Evolutionary conservation across 257 asterid genomes (phyloP).

Genomic region (Solanum okadae): DNA sequence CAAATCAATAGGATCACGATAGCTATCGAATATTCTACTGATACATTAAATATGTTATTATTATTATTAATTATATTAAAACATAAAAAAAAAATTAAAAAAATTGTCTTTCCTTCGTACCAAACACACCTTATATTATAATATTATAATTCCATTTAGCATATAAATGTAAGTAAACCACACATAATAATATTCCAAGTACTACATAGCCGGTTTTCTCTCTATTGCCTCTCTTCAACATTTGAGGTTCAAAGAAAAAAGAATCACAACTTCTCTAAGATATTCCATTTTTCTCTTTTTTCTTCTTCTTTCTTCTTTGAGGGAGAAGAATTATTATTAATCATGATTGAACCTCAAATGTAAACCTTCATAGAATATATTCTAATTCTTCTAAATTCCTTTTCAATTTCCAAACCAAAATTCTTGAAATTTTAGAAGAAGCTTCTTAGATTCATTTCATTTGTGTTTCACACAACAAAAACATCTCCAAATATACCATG

Average conservation of each 20-base stretch:
- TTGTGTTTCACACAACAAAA: not conserved
- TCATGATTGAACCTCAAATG: conserved; percentile 7
- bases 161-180: not conserved
- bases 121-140: not conserved
- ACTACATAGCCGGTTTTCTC: conserved; percentile 20
- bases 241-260: conserved; percentile 4
- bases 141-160: not conserved
- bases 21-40: too few relatives aligned
- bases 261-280: conserved; percentile 21
- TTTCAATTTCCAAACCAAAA: not conserved
- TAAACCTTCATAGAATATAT: conserved; percentile 1
- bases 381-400: conserved; percentile 1
- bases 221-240: not conserved
- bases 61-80: too few relatives aligned
- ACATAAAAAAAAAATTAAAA: too few relatives aligned
- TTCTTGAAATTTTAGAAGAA: not conserved
- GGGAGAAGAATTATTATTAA: conserved; percentile 17
- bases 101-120: not conserved
- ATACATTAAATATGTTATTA: too few relatives aligned
- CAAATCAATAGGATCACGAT: too few relatives aligned
- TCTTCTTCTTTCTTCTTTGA: conserved; percentile 19
- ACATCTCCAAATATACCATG: not conserved
- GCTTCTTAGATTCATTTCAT: conserved; percentile 5
- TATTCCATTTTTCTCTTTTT: not conserved
- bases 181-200: conserved; percentile 10